A percentile compares a stretch with the other conserved stretches of the same genome.
Evolutionary conservation across 768 basidiomycete species (phyloP).

Genomic region (Astraeus odoratus): DNA sequence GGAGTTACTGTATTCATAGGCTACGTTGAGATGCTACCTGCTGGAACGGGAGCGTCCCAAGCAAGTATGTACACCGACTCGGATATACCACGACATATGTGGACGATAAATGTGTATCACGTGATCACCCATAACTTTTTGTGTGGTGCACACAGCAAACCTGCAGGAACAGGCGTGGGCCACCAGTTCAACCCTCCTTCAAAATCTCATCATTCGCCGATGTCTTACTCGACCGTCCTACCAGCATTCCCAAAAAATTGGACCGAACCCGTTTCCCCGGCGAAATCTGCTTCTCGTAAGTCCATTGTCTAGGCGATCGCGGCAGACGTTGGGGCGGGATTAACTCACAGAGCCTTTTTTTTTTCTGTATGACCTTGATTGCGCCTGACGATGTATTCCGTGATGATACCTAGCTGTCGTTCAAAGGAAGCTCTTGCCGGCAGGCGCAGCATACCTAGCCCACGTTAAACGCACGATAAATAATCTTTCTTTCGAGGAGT

Average conservation of each 20-base stretch:
- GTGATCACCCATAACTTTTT: constrained; percentile 2
- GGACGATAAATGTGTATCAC: not conserved
- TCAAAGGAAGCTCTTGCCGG: constrained; percentile 61
- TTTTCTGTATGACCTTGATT: not conserved
- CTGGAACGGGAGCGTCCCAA: too few relatives aligned
- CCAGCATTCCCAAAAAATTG: constrained; percentile 21
- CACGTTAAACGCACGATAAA: constrained; percentile 73
- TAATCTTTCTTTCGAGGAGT: constrained; percentile 73
- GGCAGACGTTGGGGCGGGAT: not conserved
- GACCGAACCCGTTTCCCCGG: constrained; percentile 12
- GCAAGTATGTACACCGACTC: too few relatives aligned
- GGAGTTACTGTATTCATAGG: too few relatives aligned
- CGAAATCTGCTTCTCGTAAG: constrained; percentile 22
- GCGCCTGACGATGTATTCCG: not conserved
- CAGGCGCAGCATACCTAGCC: constrained; percentile 82
- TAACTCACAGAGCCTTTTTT: too few relatives aligned
- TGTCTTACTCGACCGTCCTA: constrained; percentile 21
- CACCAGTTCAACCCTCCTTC: too few relatives aligned
- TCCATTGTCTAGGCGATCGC: not conserved
- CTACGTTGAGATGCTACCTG: not conserved
- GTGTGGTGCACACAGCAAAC: not conserved
- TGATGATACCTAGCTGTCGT: constrained; percentile 10
- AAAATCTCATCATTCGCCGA: constrained; percentile 3
- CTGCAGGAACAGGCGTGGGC: not conserved
- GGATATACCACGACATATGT: too few relatives aligned